Conservation (phyloP, 176 grass and related monocot species). For the barley (Hordeum vulgare) region DNA sequence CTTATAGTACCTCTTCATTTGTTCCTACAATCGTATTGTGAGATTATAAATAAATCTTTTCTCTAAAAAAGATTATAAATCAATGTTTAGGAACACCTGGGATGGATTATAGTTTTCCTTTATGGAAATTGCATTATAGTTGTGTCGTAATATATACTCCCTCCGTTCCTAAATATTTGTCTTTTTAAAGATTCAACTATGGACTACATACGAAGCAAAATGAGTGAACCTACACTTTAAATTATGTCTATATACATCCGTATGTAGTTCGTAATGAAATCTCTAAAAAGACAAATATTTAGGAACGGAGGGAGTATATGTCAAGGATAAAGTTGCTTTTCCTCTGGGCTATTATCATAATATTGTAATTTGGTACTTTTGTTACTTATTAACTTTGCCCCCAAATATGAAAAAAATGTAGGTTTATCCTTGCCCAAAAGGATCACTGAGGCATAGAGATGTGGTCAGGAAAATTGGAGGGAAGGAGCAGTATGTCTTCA, state of each 20-base stretch:
- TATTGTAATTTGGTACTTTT: not conserved
- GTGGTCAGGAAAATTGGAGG: conserved; percentile 74
- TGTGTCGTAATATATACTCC: too few relatives aligned
- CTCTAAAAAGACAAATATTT: too few relatives aligned
- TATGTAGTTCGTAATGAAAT: too few relatives aligned
- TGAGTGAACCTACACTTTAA: too few relatives aligned
- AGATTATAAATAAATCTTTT: not conserved
- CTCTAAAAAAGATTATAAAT: not conserved
- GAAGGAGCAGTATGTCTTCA: conserved; percentile 75
- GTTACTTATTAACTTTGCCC: not conserved
- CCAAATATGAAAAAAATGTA: conserved; percentile 29
- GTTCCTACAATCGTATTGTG: not conserved
- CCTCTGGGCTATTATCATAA: not conserved
- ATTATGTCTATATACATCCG: too few relatives aligned
- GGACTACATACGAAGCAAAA: too few relatives aligned
- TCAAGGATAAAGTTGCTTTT: not conserved
- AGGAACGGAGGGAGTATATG: not conserved
- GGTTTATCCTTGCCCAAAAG: conserved; percentile 99
- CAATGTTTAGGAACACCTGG: not conserved
- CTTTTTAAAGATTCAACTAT: too few relatives aligned
- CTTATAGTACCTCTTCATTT: not conserved
- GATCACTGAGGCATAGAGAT: conserved; percentile 74
- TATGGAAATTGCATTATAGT: not conserved
- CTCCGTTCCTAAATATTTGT: too few relatives aligned
- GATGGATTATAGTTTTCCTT: not conserved